phyloP scores from a whole-genome alignment of 2,329 filamentous ascomycete species.

The Arthroderma uncinatum region DNA sequence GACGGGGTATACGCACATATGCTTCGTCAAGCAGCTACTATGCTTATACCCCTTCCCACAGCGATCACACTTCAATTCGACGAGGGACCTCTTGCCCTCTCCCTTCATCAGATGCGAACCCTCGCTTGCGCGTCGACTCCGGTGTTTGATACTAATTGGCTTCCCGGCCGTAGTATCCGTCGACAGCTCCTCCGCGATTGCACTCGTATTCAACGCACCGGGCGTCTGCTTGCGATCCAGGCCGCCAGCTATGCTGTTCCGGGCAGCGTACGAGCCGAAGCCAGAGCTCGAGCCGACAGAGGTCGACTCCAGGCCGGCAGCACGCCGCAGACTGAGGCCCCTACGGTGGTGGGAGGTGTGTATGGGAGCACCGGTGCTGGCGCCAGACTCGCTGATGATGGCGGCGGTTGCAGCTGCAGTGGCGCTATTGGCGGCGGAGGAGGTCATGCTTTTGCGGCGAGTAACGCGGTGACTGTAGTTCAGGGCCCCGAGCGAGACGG shows the following conservation, averaged over 20 bases:
- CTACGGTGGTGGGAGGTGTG: slow-evolving; percentile 50
- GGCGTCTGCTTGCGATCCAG: slow-evolving; percentile 29
- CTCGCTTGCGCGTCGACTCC: slow-evolving; percentile 63
- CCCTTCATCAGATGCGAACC: slow-evolving; percentile 72
- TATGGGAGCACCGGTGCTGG: slow-evolving; percentile 46
- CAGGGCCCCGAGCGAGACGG: slow-evolving; percentile 62
- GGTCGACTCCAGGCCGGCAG: slow-evolving; percentile 54
- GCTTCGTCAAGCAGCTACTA: slow-evolving; percentile 99
- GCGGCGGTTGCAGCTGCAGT: slow-evolving; percentile 48
- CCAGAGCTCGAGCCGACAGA: slow-evolving; percentile 33
- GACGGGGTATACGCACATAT: slow-evolving; percentile 76
- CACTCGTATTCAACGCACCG: slow-evolving; percentile 31
- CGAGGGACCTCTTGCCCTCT: slow-evolving; percentile 64
- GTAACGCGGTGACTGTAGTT: slow-evolving; percentile 77
- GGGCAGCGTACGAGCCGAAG: slow-evolving; percentile 31
- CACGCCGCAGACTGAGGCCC: slow-evolving; percentile 25
- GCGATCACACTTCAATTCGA: slow-evolving; percentile 89
- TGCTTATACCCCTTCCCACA: slow-evolving; percentile 99
- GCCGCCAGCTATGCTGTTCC: slow-evolving; percentile 19
- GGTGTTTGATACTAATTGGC: slow-evolving; percentile 41
- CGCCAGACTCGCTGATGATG: slow-evolving; percentile 49
- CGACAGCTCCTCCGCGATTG: slow-evolving; percentile 33
- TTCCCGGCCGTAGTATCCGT: slow-evolving; percentile 35
- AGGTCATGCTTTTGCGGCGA: slow-evolving; percentile 84
- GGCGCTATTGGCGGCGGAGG: slow-evolving; percentile 55